A percentile compares a stretch with the other conserved stretches of the same genome.
phyloP scores from a whole-genome alignment of 768 basidiomycete genomes.

The Cantharellus anzutake region DNA sequence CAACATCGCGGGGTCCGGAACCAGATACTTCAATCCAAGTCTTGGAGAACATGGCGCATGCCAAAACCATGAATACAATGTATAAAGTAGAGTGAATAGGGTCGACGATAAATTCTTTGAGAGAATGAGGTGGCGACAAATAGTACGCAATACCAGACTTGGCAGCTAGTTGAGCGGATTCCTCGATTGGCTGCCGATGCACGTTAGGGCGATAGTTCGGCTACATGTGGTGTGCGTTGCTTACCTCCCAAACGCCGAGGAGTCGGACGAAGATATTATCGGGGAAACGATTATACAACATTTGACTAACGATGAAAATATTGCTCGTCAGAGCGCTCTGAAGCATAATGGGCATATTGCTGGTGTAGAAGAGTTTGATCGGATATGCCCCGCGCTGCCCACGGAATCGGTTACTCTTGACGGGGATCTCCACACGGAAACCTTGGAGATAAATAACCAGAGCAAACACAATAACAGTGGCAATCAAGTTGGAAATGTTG shows the following conservation, averaged over 20 bases:
- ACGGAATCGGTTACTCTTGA: constrained; percentile 89
- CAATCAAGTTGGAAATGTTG: constrained; percentile 94
- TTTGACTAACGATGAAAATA: constrained; percentile 90
- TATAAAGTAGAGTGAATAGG: constrained; percentile 88
- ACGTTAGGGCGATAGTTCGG: no score
- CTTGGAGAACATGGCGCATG: constrained; percentile 95
- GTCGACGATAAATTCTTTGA: constrained; percentile 73
- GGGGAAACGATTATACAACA: constrained; percentile 86
- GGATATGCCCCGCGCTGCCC: constrained; percentile 95
- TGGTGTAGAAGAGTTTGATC: constrained; percentile 96
- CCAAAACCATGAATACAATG: constrained; percentile 78
- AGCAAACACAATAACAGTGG: constrained; percentile 81
- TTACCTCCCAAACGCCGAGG: constrained; percentile 95
- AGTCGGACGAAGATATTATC: constrained; percentile 75
- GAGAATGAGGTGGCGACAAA: constrained; percentile 93
- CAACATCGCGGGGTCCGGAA: constrained; percentile 85
- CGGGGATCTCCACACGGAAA: constrained; percentile 95
- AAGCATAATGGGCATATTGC: constrained; percentile 99
- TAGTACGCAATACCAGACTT: constrained; percentile 90
- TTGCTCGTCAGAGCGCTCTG: constrained; percentile 85
- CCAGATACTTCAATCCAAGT: constrained; percentile 99
- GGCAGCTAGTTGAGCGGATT: constrained; percentile 80
- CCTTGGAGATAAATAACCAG: constrained; percentile 97
- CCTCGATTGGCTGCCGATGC: constrained; percentile 59
- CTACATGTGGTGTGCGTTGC: constrained; percentile 11